These are phyloP conservation scores for Annona cherimola DNA, from an alignment of 164 flowering plant genomes.

Conservation along the genomic window DNA sequence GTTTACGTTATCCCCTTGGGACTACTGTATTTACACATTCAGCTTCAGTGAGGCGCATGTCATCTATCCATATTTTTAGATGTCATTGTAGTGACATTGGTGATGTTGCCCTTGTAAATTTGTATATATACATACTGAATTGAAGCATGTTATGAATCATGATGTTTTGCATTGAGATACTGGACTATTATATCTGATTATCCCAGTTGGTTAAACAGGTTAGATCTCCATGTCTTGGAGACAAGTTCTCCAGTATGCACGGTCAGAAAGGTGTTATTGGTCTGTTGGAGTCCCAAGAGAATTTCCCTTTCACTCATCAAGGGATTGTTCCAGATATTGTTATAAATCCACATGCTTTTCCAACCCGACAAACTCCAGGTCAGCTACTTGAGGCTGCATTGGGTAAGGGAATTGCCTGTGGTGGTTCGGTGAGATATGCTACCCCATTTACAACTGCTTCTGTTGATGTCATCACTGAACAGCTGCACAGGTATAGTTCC, in stretches of 20 bases:
- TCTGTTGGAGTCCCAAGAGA: conserved; percentile 78
- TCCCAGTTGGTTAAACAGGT: conserved; percentile 44
- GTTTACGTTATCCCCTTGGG: too few species aligned
- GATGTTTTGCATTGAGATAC: not conserved
- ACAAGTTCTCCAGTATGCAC: conserved; percentile 98
- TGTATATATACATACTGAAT: not conserved
- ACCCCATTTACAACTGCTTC: conserved; percentile 86
- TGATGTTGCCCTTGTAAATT: too few species aligned
- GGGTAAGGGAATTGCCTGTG: conserved; percentile 87
- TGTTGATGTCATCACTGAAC: conserved; percentile 69
- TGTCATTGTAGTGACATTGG: too few species aligned
- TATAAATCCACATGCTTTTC: conserved; percentile 96
- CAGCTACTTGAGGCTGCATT: conserved; percentile 91
- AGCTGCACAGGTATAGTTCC: conserved; percentile 70
- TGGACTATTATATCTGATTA: conserved; percentile 1
- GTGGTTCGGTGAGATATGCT: conserved; percentile 56
- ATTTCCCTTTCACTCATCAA: conserved; percentile 81
- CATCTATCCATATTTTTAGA: too few species aligned
- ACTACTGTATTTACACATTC: too few species aligned
- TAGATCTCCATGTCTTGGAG: conserved; percentile 85
- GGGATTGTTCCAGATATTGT: conserved; percentile 97
- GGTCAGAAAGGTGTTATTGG: conserved; percentile 96
- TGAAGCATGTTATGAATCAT: not conserved
- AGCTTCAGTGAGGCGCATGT: too few species aligned
- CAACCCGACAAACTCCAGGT: conserved; percentile 93